Conservation (phyloP, 192 early-diverging fungal species). For the Coemansia sp. region DNA sequence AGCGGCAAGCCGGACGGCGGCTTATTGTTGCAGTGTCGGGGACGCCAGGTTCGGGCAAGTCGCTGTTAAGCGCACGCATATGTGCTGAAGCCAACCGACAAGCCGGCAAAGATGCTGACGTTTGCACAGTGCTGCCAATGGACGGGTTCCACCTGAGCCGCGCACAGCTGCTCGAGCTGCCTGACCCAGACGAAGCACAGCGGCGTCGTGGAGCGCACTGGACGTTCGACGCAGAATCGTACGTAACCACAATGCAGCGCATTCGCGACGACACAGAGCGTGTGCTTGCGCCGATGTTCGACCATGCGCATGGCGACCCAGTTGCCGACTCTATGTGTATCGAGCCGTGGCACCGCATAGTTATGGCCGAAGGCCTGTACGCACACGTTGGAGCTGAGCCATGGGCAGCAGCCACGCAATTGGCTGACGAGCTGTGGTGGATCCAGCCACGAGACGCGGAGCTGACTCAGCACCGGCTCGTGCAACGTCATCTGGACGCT, state of each 20-base stretch:
- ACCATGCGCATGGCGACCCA: conserved; percentile 57
- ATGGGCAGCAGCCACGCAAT: conserved; percentile 36
- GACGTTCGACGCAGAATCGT: conserved; percentile 55
- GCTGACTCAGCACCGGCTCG: conserved; percentile 38
- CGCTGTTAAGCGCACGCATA: conserved; percentile 26
- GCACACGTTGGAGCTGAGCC: conserved; percentile 34
- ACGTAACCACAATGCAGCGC: conserved; percentile 19
- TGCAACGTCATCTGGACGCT: conserved; percentile 43
- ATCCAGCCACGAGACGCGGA: conserved; percentile 21
- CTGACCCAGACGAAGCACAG: conserved; percentile 46
- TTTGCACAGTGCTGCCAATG: conserved; percentile 54
- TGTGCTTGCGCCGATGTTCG: conserved; percentile 52
- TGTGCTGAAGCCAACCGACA: conserved; percentile 9
- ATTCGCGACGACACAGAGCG: conserved; percentile 3
- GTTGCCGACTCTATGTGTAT: conserved; percentile 41
- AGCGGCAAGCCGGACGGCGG: conserved; percentile 7
- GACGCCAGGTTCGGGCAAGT: conserved; percentile 35
- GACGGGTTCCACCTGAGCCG: conserved; percentile 61
- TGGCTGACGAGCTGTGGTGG: conserved; percentile 57
- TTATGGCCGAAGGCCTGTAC: conserved; percentile 59
- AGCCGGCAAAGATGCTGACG: background rate
- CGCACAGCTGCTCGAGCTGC: conserved; percentile 8
- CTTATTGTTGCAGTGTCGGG: conserved; percentile 36
- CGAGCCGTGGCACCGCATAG: conserved; percentile 37
- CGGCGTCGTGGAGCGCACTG: conserved; percentile 56